Conservation (phyloP, 768 basidiomycete genomes). For the Macrolepiota dolichaula region DNA sequence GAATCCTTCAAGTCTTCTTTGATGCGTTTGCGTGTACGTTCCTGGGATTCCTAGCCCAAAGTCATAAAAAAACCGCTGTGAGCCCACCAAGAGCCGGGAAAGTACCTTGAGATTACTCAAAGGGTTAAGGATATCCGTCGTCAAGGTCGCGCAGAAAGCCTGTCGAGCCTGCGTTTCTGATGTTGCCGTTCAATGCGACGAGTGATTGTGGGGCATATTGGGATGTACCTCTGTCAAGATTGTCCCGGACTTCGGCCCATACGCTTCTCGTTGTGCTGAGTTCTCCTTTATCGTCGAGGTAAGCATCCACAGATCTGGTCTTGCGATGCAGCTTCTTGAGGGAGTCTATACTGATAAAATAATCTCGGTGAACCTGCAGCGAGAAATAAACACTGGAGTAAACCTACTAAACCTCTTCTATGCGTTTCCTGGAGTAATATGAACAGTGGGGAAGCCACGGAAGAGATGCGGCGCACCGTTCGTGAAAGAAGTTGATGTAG, state of each 20-base stretch:
- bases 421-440: conserved; percentile 54
- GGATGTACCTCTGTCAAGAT: conserved; percentile 69
- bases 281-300: conserved; percentile 70
- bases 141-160: conserved; percentile 72
- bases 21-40: conserved; percentile 86
- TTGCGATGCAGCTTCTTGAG: conserved; percentile 71
- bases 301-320: conserved; percentile 64
- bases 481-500: conserved; percentile 82
- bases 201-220: not conserved
- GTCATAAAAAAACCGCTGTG: not conserved
- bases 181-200: conserved; percentile 5
- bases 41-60: conserved; percentile 72
- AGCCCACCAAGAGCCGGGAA: not conserved
- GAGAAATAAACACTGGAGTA: not conserved
- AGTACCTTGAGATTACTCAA: conserved; percentile 64
- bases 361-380: conserved; percentile 1
- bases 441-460: conserved; percentile 10
- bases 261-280: conserved; percentile 62
- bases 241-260: conserved; percentile 85
- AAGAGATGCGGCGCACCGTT: conserved; percentile 51
- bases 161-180: conserved; percentile 79
- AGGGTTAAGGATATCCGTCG: conserved; percentile 68
- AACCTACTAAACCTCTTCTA: conserved; percentile 83
- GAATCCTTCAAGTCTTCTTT: conserved; percentile 89
- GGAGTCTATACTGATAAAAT: conserved; percentile 59